A percentile compares a stretch with the other conserved stretches of the same genome.
Conservation (phyloP, 257 asterid genomes). For the Rehmannia glutinosa region DNA sequence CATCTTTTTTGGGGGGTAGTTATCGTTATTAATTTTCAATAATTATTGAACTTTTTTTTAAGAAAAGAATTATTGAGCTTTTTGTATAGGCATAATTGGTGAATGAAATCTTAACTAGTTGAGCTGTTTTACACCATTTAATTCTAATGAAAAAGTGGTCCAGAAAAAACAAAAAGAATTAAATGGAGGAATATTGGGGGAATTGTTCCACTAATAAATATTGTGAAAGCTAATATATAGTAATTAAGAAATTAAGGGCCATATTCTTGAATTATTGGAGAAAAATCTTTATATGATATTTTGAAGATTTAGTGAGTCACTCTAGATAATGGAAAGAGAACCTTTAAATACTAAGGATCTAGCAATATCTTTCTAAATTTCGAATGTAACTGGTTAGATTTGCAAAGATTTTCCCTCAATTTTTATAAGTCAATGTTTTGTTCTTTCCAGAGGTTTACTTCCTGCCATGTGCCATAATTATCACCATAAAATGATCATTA, state of each 20-base stretch:
- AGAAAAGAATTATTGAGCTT: background rate
- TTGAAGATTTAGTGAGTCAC: slow-evolving; percentile 36
- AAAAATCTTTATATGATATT: slow-evolving; percentile 7
- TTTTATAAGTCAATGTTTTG: no score
- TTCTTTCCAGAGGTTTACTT: no score
- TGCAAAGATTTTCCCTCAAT: slow-evolving; percentile 40
- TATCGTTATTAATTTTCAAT: background rate
- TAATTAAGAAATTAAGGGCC: background rate
- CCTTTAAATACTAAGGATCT: slow-evolving; percentile 24
- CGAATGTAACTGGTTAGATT: slow-evolving; percentile 38
- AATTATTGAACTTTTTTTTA: background rate
- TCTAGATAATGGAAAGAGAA: slow-evolving; percentile 23
- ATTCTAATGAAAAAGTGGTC: slow-evolving; percentile 17
- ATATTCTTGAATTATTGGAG: slow-evolving; percentile 9
- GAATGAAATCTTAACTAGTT: slow-evolving; percentile 19
- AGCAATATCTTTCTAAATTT: slow-evolving; percentile 30
- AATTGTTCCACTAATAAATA: slow-evolving; percentile 4
- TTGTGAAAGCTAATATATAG: background rate
- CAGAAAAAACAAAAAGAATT: slow-evolving; percentile 19
- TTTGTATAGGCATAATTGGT: slow-evolving; percentile 4
- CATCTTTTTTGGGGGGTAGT: no score
- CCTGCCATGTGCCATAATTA: slow-evolving; percentile 33
- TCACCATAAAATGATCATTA: slow-evolving; percentile 5
- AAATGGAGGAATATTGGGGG: background rate
- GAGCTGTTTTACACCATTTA: slow-evolving; percentile 11